Evolutionary conservation across 2,329 filamentous ascomycete species (phyloP).

Genomic region (Ascochyta viciae-villosae): DNA sequence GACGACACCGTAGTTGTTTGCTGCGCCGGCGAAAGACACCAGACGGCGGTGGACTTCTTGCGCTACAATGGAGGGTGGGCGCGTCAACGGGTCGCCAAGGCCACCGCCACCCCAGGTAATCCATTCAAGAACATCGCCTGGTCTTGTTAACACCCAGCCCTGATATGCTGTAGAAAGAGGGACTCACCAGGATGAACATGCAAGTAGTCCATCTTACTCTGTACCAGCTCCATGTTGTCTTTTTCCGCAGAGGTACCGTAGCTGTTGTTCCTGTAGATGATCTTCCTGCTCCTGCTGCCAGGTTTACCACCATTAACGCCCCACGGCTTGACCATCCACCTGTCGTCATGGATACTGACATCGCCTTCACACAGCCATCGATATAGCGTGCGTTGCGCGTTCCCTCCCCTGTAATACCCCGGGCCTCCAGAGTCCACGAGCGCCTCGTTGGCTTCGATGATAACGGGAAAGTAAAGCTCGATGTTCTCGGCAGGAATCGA

Average conservation of each 20-base stretch:
- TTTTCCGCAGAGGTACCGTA: conserved; percentile 43
- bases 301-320: conserved; percentile 57
- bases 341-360: conserved; percentile 58
- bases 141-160: not conserved
- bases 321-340: conserved; percentile 60
- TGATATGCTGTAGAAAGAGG: not conserved
- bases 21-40: conserved; percentile 54
- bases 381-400: conserved; percentile 58
- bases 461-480: conserved; percentile 57
- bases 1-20: conserved; percentile 55
- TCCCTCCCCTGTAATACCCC: conserved; percentile 57
- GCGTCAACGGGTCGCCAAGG: conserved; percentile 55
- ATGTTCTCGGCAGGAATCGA: conserved; percentile 59
- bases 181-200: conserved; percentile 50
- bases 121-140: conserved; percentile 58
- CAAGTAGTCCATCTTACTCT: conserved; percentile 59
- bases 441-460: conserved; percentile 58
- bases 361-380: conserved; percentile 56
- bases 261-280: conserved; percentile 52
- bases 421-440: conserved; percentile 58
- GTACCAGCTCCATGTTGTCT: conserved; percentile 48
- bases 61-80: conserved; percentile 54
- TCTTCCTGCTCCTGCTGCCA: conserved; percentile 53
- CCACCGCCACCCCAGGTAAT: conserved; percentile 60
- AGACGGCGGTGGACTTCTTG: conserved; percentile 56